Percentiles rank a stretch among this genome's conserved stretches.
phyloP scores from a whole-genome alignment of 2,329 filamentous ascomycete species.

The Coniochaeta prunicola region DNA sequence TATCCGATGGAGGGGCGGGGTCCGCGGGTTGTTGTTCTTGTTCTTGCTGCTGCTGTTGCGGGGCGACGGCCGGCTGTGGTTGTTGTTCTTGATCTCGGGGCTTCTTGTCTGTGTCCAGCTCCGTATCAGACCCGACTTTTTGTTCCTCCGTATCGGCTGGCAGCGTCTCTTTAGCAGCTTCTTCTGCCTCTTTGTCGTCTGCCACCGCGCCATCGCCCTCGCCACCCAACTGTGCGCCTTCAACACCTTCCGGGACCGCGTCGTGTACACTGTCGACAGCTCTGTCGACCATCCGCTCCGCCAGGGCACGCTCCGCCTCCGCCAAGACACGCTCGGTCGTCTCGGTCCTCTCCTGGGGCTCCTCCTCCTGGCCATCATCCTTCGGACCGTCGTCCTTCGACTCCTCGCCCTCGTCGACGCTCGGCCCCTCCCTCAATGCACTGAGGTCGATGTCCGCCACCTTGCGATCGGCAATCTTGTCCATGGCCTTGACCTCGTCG shows the following conservation, averaged over 20 bases:
- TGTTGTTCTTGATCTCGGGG: background rate
- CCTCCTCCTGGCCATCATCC: background rate
- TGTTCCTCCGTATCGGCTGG: background rate
- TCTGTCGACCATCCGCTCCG: background rate
- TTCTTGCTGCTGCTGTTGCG: no score
- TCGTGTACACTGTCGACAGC: background rate
- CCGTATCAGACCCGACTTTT: background rate
- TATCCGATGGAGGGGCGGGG: background rate
- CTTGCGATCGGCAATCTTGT: slow-evolving; percentile 19
- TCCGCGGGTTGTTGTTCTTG: background rate
- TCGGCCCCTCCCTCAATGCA: slow-evolving; percentile 14
- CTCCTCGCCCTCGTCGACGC: slow-evolving; percentile 17
- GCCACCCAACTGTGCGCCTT: background rate
- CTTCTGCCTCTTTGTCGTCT: background rate
- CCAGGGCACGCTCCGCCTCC: slow-evolving; percentile 11
- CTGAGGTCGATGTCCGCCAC: slow-evolving; percentile 17
- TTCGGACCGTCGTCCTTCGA: slow-evolving; percentile 14
- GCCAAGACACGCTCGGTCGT: no score
- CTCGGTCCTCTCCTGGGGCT: no score
- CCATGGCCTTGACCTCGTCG: slow-evolving; percentile 12
- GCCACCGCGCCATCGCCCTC: background rate
- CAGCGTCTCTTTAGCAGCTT: background rate
- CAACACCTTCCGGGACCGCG: background rate
- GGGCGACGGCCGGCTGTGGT: background rate
- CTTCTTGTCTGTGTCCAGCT: background rate